These are phyloP conservation scores for Diaporthe sp. DNA, from an alignment of 2,329 filamentous ascomycete genomes.

Conservation along the genomic window DNA sequence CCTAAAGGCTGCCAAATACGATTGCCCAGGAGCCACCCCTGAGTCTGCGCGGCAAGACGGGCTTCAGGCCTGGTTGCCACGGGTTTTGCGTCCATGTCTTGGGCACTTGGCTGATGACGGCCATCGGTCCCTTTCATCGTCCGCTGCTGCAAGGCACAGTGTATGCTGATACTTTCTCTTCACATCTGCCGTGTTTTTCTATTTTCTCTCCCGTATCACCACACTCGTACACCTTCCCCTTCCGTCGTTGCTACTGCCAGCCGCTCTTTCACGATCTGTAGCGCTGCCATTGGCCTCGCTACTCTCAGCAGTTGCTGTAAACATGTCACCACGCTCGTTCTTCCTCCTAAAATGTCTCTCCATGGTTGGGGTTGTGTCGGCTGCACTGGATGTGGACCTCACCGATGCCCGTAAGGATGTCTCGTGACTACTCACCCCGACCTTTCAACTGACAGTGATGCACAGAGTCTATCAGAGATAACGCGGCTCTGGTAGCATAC, in stretches of 20 bases:
- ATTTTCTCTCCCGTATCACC: not conserved
- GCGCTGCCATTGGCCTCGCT: not conserved
- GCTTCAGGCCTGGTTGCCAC: conserved; percentile 21
- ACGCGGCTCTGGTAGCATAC: conserved; percentile 39
- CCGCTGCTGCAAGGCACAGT: conserved; percentile 29
- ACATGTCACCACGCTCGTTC: conserved; percentile 31
- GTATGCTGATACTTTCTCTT: conserved; percentile 9
- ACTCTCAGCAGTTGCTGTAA: conserved; percentile 23
- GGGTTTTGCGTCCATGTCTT: conserved; percentile 23
- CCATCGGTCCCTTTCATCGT: conserved; percentile 2
- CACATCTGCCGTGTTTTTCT: conserved; percentile 4
- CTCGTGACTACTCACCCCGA: not conserved
- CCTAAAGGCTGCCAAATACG: conserved; percentile 24
- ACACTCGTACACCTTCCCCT: not conserved
- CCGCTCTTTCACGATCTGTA: conserved; percentile 12
- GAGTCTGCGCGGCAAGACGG: conserved; percentile 7
- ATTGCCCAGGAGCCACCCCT: conserved; percentile 26
- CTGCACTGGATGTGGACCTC: conserved; percentile 34
- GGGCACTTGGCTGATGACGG: conserved; percentile 32
- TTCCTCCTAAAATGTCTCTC: conserved; percentile 19
- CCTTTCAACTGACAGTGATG: not conserved
- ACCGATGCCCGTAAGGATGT: conserved; percentile 34
- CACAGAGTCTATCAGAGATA: conserved; percentile 38
- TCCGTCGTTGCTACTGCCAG: conserved; percentile 12
- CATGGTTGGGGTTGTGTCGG: conserved; percentile 30